Evolutionary conservation across 148 eudicot genomes (phyloP), one percentile per base, ranked within the genome.

Genomic region (Beta vulgaris): DNA sequence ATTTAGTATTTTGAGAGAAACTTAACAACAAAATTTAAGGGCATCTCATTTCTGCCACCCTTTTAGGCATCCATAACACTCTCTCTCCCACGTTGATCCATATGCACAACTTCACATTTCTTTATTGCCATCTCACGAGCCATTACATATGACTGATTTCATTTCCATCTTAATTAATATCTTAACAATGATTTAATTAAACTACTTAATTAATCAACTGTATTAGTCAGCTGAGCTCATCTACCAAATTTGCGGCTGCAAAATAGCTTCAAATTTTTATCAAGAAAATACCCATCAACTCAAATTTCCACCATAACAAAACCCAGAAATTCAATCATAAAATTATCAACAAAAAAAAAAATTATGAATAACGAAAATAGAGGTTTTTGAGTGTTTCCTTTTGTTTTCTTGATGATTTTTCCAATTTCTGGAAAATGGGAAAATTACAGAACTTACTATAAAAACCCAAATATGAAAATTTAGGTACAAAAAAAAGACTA

Each of bases 71-170:
- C 77, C 44, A 60, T 74, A 55, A 29, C 19, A 63, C 66, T 78
- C 73, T 64, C 73, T 68, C 49, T 60, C 81, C 75, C 84, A 73
- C 82, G 83, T 79, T 79, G 40, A 71, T 80, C 75, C 66, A 77
- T 76, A 65, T 71, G 69, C 73, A 18, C 65, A 54, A 12, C 68
- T 34, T 31, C 49, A 18, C 23, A 58, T 39, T 31, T 71, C 73
- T 72, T 71, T 26, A 80, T 36, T 48, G 54, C 80, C 73, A n/a
- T 43, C 80, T 40, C 79, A 81, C 71, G 29, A 69, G 46, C 8
- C 53, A 39, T 77, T 61, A 60, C 46, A 34, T 40, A 43, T 44
- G 19, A 46, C 40, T 54, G 18, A 51, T 49, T 57, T 57, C 69
- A 54, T 28, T 73, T 71, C 48, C 40, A 68, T 55, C 28, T 26